A percentile compares a stretch with the other conserved stretches of the same genome.
Conservation (phyloP, 805 yeast species). For the Yarrowia osloensis region DNA sequence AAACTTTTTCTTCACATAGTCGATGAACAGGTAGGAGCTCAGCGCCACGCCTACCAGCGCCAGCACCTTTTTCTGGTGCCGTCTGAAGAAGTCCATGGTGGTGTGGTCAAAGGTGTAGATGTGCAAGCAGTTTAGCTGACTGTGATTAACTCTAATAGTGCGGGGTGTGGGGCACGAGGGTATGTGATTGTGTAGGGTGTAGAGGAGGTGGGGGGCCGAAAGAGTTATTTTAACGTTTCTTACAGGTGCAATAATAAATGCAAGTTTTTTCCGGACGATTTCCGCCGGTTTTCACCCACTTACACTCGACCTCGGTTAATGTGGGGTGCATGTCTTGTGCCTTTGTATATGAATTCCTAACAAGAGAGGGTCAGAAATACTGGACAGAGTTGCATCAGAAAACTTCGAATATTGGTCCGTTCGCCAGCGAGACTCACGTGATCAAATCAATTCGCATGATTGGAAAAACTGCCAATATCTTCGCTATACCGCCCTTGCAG, state of each 20-base stretch:
- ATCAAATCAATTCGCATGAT: no score
- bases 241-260: no score
- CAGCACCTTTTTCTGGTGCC: constrained; percentile 51
- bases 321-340: constrained; percentile 20
- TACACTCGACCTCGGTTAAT: constrained; percentile 2
- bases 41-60: constrained; percentile 51
- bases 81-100: constrained; percentile 44
- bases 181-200: not conserved
- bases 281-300: not conserved
- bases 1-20: constrained; percentile 50
- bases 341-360: not conserved
- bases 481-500: no score
- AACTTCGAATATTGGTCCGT: no score
- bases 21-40: constrained; percentile 48
- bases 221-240: not conserved
- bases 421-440: not conserved
- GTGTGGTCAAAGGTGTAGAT: not conserved
- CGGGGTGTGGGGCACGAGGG: constrained; percentile 19
- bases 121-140: not conserved
- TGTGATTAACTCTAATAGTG: constrained; percentile 24
- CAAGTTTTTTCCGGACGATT: not conserved
- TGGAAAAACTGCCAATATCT: no score
- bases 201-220: not conserved
- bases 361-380: not conserved
- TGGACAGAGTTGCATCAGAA: not conserved